These are phyloP conservation scores for Pulveroboletus sp. DNA, from an alignment of 768 basidiomycete genomes.

Conservation along the genomic window DNA sequence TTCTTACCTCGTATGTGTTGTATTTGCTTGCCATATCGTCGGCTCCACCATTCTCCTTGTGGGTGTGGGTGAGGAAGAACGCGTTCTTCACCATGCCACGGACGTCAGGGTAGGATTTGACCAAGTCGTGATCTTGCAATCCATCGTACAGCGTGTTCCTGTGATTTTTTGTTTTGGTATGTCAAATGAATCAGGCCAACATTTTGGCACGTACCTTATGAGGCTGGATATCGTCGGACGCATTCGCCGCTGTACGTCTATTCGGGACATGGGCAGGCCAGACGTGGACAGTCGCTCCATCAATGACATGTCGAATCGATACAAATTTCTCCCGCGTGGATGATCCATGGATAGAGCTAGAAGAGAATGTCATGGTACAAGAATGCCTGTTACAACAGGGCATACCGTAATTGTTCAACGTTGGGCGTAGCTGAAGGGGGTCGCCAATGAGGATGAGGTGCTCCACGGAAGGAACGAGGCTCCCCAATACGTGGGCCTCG, in stretches of 20 bases:
- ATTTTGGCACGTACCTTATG: constrained; percentile 15
- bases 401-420: constrained; percentile 58
- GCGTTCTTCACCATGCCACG: constrained; percentile 61
- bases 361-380: not conserved
- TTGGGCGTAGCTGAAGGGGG: constrained; percentile 71
- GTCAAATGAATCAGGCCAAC: not conserved
- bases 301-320: constrained; percentile 65
- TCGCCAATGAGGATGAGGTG: constrained; percentile 82
- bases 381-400: not conserved
- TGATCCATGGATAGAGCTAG: constrained; percentile 69
- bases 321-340: constrained; percentile 48
- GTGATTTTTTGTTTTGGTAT: too few species aligned
- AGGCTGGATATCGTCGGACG: constrained; percentile 62
- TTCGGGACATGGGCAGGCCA: constrained; percentile 62
- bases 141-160: constrained; percentile 60
- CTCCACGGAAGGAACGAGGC: constrained; percentile 60
- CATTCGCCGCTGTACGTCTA: constrained; percentile 75
- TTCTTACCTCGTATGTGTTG: constrained; percentile 73
- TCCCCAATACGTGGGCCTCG: constrained; percentile 69
- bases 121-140: constrained; percentile 54
- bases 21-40: constrained; percentile 65
- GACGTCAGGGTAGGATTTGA: constrained; percentile 49
- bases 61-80: constrained; percentile 62
- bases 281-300: constrained; percentile 67
- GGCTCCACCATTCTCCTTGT: constrained; percentile 54